phyloP scores from a whole-genome alignment of 2,329 filamentous ascomycete species.

The Colletotrichum graminicola region DNA sequence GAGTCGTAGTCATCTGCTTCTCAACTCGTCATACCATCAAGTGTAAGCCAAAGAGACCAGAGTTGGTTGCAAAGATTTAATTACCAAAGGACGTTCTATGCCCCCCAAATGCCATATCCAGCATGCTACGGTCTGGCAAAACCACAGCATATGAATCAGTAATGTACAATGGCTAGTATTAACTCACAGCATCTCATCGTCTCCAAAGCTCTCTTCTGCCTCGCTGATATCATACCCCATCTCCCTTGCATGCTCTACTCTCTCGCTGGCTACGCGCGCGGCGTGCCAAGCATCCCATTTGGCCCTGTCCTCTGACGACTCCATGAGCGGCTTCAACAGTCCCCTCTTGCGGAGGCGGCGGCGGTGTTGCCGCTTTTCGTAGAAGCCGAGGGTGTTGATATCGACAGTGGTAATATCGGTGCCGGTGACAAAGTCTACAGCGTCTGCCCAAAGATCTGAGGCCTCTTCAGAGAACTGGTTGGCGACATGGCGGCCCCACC shows the following conservation, averaged over 20 bases:
- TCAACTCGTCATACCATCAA: neutral
- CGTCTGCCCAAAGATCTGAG: constrained; percentile 62
- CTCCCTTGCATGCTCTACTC: constrained; percentile 54
- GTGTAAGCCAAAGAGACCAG: neutral
- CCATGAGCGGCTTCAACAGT: constrained; percentile 53
- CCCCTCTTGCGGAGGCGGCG: constrained; percentile 65
- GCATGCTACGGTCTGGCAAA: constrained; percentile 10
- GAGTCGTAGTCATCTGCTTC: neutral
- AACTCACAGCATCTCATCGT: constrained; percentile 48
- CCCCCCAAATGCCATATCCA: constrained; percentile 30
- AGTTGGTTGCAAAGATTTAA: constrained; percentile 4
- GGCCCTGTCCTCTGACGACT: constrained; percentile 56
- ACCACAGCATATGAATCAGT: constrained; percentile 14
- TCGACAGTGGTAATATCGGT: constrained; percentile 60
- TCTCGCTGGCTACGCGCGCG: constrained; percentile 56
- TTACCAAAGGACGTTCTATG: constrained; percentile 11
- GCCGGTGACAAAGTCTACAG: constrained; percentile 59
- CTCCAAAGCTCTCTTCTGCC: constrained; percentile 51
- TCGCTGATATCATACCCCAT: constrained; percentile 55
- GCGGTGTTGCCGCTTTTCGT: constrained; percentile 61
- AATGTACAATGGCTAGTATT: constrained; percentile 20
- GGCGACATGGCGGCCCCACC: constrained; percentile 58
- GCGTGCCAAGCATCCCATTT: constrained; percentile 61
- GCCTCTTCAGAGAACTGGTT: constrained; percentile 57
- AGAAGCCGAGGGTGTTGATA: constrained; percentile 58